Base-by-base conservation (phyloP, 148 eudicot species). In the Vaccinium darrowii region DNA sequence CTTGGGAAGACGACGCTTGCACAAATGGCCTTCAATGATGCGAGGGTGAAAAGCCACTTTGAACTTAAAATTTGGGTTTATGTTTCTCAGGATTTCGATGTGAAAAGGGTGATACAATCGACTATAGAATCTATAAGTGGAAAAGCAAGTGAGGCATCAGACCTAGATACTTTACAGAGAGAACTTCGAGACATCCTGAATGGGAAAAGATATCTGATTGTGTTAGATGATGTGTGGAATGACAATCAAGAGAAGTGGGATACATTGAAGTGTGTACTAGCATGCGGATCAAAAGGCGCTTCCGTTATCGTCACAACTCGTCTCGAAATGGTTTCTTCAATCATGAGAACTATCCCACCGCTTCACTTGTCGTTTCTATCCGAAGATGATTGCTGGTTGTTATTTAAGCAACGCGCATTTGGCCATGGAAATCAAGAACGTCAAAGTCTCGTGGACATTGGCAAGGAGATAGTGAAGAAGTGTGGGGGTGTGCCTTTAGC, bases 401-500 rank as follows among this genome's bases (percentile, higher is more conserved):
- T 81, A 53, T 56, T 80, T 33, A 27, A 7, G 69, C 23, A 80
- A 58, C 69, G 69, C 0, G 82, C 71, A 7, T 80, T 81, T 81
- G 53, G 73, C 49, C 18, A 81, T 9, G 54, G 18, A 50, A 3
- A 39, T 58, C 73, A 81, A 62, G 83, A 33, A 10, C 30, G 73
- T 27, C 73, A 25, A 62, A 12, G 60, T 18, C 83, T 81, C 1
- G 30, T 81, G 16, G 83, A 23, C 51, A 81, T 81, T 39, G 83
- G 83, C 1, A 12, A 62, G 15, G 50, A 79, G 49, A 56, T 54
- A 27, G 82, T 56, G 49, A 52, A 51, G 62, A 78, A 39, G 39
- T 78, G 81, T 14, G 43, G 60, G 62, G 43, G 81, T 13, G 60
- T 81, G 51, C 83, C 83, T 39, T 81, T 81, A 62, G 83, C 54